phyloP scores from a whole-genome alignment of 345 rosid genomes.

The Camelina laxa region DNA sequence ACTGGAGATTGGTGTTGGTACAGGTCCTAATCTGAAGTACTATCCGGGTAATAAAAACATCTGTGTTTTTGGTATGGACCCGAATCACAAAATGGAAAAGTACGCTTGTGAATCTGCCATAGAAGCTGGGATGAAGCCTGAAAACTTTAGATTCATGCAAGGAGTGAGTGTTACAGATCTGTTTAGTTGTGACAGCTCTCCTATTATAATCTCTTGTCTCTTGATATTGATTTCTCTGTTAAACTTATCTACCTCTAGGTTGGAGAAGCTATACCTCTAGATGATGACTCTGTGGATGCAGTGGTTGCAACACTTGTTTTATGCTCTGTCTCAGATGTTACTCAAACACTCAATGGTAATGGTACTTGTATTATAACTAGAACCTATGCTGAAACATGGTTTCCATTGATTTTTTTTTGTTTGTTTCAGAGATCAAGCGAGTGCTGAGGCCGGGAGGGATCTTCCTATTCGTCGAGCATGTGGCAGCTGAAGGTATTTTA shows the following conservation, averaged over 20 bases:
- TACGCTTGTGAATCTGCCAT: conserved; percentile 61
- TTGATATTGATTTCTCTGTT: background rate
- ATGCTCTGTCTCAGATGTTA: conserved; percentile 72
- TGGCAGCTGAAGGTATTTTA: conserved; percentile 27
- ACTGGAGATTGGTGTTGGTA: conserved; percentile 79
- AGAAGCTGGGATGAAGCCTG: conserved; percentile 60
- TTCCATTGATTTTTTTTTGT: background rate
- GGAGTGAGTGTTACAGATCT: conserved; percentile 51
- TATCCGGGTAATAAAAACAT: conserved; percentile 52
- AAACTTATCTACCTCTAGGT: conserved; percentile 47
- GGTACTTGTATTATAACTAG: background rate
- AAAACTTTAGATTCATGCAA: conserved; percentile 65
- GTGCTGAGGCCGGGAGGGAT: conserved; percentile 60
- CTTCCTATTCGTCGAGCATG: conserved; percentile 36
- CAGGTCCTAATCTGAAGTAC: conserved; percentile 79
- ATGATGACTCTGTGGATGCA: conserved; percentile 75
- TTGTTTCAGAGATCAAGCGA: conserved; percentile 66
- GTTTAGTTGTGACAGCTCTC: background rate
- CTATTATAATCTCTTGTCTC: background rate
- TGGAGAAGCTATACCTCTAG: conserved; percentile 72
- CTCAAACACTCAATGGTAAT: conserved; percentile 62
- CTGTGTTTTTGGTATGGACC: conserved; percentile 69
- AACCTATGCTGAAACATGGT: background rate
- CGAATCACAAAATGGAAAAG: conserved; percentile 69
- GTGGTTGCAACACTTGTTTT: conserved; percentile 76